These are phyloP conservation scores for Acanthamoeba sp. DNA, from an alignment of 208 protist species.

Conservation along the genomic window DNA sequence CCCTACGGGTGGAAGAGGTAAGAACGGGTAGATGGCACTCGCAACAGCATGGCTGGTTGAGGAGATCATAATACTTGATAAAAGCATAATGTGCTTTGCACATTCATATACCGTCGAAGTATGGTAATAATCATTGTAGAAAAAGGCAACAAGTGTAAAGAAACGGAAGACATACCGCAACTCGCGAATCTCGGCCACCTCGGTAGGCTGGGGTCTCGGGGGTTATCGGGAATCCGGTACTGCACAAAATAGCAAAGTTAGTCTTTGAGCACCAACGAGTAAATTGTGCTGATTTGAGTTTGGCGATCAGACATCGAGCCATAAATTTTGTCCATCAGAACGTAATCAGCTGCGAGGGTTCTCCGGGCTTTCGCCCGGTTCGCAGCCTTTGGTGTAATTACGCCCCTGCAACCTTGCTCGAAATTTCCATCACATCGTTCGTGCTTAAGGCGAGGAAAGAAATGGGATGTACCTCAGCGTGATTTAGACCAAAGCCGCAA, in stretches of 20 bases:
- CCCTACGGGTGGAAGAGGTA: too few species aligned
- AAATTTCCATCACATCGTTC: constrained; percentile 43
- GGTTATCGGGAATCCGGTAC: too few species aligned
- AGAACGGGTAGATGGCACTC: neutral
- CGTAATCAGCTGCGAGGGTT: constrained; percentile 1
- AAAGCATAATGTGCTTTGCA: constrained; percentile 3
- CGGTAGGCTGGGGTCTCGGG: too few species aligned
- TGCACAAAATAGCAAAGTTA: neutral
- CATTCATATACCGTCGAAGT: constrained; percentile 37
- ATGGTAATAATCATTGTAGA: neutral
- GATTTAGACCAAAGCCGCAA: too few species aligned
- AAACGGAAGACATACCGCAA: neutral
- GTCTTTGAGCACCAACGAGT: neutral
- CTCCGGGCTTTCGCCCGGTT: neutral
- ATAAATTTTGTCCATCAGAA: constrained; percentile 32
- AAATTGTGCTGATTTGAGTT: neutral
- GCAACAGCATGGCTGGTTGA: neutral
- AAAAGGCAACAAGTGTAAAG: neutral
- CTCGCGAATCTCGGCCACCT: too few species aligned
- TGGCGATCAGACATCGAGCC: constrained; percentile 14
- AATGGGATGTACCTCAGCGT: too few species aligned
- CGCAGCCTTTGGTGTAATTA: constrained; percentile 14
- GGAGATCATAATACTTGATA: constrained; percentile 21
- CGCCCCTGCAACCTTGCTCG: constrained; percentile 17
- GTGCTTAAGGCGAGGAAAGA: too few species aligned